A percentile compares a stretch with the other conserved stretches of the same genome.
phyloP scores from a whole-genome alignment of 257 asterid species.

The Echites panduratus region DNA sequence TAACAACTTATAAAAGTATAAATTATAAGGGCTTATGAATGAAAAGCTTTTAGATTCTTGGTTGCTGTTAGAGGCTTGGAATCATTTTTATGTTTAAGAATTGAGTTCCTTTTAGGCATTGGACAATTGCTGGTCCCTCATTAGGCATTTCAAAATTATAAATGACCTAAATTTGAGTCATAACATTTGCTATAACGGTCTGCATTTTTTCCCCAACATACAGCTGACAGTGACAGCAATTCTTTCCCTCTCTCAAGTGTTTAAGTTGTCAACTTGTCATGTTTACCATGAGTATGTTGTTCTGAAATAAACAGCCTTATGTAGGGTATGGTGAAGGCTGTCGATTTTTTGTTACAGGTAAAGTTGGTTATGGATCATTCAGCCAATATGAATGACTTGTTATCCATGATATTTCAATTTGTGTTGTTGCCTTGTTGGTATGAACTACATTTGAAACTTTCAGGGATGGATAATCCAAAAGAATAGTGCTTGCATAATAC shows the following conservation, averaged over 20 bases:
- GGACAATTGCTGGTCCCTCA: neutral
- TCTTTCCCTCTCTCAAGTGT: neutral
- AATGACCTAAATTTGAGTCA: too few species aligned
- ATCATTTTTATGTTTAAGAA: neutral
- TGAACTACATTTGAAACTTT: neutral
- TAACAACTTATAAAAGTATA: neutral
- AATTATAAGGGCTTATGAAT: neutral
- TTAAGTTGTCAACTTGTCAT: neutral
- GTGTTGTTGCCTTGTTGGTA: neutral
- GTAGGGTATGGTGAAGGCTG: neutral
- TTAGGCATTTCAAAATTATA: neutral
- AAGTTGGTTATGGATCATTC: neutral
- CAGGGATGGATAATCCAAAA: too few species aligned
- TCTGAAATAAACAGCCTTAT: neutral
- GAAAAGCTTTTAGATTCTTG: neutral
- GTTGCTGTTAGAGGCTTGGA: neutral
- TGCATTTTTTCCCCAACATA: neutral
- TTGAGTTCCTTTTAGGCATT: neutral
- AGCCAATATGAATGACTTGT: neutral
- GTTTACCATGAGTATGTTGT: neutral
- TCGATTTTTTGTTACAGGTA: neutral
- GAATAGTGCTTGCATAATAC: too few species aligned
- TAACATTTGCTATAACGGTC: neutral
- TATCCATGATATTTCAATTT: neutral
- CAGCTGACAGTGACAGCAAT: neutral